A percentile compares a stretch with the other conserved stretches of the same genome.
Conservation (phyloP, 139 green algal genomes). For the Ulvella scutata region DNA sequence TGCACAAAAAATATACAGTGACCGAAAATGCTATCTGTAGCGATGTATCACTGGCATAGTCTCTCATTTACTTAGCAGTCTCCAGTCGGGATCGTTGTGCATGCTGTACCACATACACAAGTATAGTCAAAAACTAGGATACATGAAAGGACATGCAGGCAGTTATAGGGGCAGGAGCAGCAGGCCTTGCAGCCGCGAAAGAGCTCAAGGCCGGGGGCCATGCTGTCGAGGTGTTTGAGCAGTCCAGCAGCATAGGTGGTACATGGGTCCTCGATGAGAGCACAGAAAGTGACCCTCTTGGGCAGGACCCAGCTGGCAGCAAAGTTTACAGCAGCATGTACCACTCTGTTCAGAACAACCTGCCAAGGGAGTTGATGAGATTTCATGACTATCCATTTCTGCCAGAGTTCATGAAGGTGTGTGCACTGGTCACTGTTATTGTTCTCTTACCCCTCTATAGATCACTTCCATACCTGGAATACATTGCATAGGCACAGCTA, state of each 20-base stretch:
- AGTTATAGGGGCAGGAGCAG: slow-evolving; percentile 53
- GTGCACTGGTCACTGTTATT: too few species aligned
- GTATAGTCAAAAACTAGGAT: too few species aligned
- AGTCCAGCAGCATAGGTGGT: slow-evolving; percentile 28
- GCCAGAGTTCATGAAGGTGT: slow-evolving; percentile 12
- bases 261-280: slow-evolving; percentile 36
- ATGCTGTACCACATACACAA: too few species aligned
- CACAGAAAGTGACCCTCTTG: slow-evolving; percentile 19
- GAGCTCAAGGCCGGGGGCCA: slow-evolving; percentile 46
- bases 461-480: too few species aligned
- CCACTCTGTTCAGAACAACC: slow-evolving; percentile 46
- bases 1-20: too few species aligned
- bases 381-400: slow-evolving; percentile 52
- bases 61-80: too few species aligned
- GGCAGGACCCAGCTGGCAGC: background rate
- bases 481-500: too few species aligned
- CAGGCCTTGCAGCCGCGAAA: slow-evolving; percentile 38
- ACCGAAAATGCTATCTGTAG: too few species aligned
- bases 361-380: slow-evolving; percentile 60
- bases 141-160: too few species aligned
- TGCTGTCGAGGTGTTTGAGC: slow-evolving; percentile 41
- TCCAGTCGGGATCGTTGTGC: too few species aligned
- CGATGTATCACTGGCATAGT: too few species aligned
- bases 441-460: too few species aligned
- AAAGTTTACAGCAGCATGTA: slow-evolving; percentile 47